phyloP scores from a whole-genome alignment of 2,329 filamentous ascomycete genomes.

The Phaeoacremonium minimum region DNA sequence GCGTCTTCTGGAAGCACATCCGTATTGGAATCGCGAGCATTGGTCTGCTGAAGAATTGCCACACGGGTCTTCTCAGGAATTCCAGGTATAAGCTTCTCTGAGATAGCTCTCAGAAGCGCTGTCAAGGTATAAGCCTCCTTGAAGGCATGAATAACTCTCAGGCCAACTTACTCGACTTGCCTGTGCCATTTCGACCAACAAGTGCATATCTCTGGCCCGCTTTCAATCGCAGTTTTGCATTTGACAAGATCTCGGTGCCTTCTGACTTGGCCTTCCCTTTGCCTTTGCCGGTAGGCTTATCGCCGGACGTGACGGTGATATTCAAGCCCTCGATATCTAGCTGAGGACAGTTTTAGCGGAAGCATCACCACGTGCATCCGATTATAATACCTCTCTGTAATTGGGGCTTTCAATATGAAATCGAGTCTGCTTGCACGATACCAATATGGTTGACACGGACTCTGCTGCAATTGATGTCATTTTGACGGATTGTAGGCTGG shows the following conservation, averaged over 20 bases:
- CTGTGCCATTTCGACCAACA: conserved; percentile 75
- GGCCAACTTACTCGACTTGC: conserved; percentile 68
- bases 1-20: conserved; percentile 18
- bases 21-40: conserved; percentile 26
- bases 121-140: too few relatives aligned
- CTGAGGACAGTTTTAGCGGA: conserved; percentile 25
- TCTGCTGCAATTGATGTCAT: conserved; percentile 47
- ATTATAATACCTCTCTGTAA: conserved; percentile 47
- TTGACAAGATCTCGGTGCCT: conserved; percentile 63
- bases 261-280: conserved; percentile 48
- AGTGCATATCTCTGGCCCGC: conserved; percentile 72
- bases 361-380: neutral
- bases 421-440: conserved; percentile 63
- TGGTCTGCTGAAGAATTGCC: conserved; percentile 66
- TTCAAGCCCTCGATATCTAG: conserved; percentile 70
- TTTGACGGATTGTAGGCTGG: conserved; percentile 4
- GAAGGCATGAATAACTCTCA: conserved; percentile 3
- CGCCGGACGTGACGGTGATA: conserved; percentile 54
- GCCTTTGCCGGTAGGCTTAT: conserved; percentile 22
- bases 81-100: conserved; percentile 73
- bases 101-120: conserved; percentile 72
- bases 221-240: conserved; percentile 68
- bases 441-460: conserved; percentile 50
- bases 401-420: conserved; percentile 56
- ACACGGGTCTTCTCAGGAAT: conserved; percentile 63